phyloP scores from a whole-genome alignment of 1,284 basidiomycete genomes.

The Rhodotorula glutinis region DNA sequence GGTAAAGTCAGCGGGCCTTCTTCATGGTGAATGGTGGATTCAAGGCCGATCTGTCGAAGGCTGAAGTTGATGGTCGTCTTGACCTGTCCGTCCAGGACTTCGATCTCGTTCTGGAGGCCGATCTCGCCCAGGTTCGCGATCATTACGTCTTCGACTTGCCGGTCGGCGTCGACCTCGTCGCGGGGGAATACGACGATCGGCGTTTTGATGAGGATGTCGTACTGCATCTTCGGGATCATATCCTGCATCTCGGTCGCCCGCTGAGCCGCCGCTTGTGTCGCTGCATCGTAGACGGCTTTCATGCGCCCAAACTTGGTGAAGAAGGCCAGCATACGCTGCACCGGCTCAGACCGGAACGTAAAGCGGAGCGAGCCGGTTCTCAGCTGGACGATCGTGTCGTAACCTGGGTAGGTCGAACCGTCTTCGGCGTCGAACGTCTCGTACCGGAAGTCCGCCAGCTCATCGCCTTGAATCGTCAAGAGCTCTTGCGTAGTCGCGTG shows the following conservation, averaged over 20 bases:
- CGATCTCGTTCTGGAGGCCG: constrained; percentile 73
- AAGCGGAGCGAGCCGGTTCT: constrained; percentile 88
- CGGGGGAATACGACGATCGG: constrained; percentile 89
- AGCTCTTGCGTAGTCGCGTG: constrained; percentile 68
- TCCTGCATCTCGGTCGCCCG: constrained; percentile 60
- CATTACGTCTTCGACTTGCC: constrained; percentile 64
- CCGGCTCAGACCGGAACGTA: constrained; percentile 80
- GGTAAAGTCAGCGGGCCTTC: constrained; percentile 59
- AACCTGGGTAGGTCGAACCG: constrained; percentile 65
- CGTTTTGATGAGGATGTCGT: constrained; percentile 83
- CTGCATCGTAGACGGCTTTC: constrained; percentile 94
- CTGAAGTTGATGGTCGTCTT: constrained; percentile 66
- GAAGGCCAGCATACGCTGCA: constrained; percentile 82
- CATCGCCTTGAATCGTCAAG: constrained; percentile 89
- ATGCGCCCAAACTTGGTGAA: constrained; percentile 81
- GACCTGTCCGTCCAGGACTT: constrained; percentile 56
- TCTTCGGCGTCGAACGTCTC: constrained; percentile 77
- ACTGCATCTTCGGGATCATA: constrained; percentile 65
- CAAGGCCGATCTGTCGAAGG: constrained; percentile 78
- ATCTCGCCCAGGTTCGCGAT: constrained; percentile 87
- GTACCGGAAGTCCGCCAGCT: constrained; percentile 92
- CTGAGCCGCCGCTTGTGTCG: constrained; percentile 78
- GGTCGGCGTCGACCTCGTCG: constrained; percentile 54
- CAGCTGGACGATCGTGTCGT: constrained; percentile 82
- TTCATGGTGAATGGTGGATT: constrained; percentile 63